These are phyloP conservation scores for Claviceps pazoutovae DNA, from an alignment of 2,329 filamentous ascomycete species.

Conservation along the genomic window DNA sequence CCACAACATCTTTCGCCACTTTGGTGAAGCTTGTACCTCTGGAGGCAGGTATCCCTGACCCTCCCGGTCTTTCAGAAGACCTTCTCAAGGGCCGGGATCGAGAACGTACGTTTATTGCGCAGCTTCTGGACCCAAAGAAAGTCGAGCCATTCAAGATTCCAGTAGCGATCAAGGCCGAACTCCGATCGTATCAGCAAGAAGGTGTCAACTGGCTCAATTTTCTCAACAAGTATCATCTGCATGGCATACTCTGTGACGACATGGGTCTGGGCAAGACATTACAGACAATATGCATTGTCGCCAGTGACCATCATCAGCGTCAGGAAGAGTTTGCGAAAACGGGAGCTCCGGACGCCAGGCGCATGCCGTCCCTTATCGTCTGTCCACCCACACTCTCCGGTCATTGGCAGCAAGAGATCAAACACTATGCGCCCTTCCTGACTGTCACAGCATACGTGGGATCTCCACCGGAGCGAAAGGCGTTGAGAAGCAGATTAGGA, in stretches of 20 bases:
- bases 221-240: slow-evolving; percentile 93
- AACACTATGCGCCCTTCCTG: slow-evolving; percentile 88
- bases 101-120: slow-evolving; percentile 90
- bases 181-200: slow-evolving; percentile 95
- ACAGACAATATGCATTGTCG: slow-evolving; percentile 94
- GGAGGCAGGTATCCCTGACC: slow-evolving; percentile 93
- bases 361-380: slow-evolving; percentile 81
- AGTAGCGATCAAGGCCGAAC: slow-evolving; percentile 89
- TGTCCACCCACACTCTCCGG: slow-evolving; percentile 93
- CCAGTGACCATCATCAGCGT: slow-evolving; percentile 88
- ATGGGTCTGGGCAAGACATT: slow-evolving; percentile 98
- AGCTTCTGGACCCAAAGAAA: slow-evolving; percentile 93
- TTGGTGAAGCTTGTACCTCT: slow-evolving; percentile 93
- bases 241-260: slow-evolving; percentile 96
- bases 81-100: slow-evolving; percentile 81
- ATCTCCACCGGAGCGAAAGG: slow-evolving; percentile 64
- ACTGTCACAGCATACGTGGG: slow-evolving; percentile 84
- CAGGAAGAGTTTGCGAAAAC: slow-evolving; percentile 83
- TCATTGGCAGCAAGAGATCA: slow-evolving; percentile 97
- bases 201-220: slow-evolving; percentile 98
- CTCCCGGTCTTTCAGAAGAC: slow-evolving; percentile 79
- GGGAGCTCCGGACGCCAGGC: slow-evolving; percentile 60
- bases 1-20: slow-evolving; percentile 93
- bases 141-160: slow-evolving; percentile 89
- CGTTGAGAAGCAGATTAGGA: slow-evolving; percentile 53